Evolutionary conservation across 2,329 filamentous ascomycete genomes (phyloP).

Genomic region (Massarina eburnea): DNA sequence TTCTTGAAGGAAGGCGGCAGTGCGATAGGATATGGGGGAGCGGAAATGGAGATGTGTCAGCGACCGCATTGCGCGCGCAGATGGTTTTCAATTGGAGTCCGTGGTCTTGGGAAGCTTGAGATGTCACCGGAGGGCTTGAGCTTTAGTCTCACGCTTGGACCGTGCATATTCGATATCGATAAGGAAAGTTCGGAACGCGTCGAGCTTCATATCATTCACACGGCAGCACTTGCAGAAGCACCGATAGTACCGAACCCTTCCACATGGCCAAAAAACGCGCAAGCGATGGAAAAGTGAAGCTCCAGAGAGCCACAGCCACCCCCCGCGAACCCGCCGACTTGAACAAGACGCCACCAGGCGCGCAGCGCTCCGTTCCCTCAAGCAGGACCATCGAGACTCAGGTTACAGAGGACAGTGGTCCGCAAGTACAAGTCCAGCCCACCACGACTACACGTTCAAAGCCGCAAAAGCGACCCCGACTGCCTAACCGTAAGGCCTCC

Average conservation of each 20-base stretch:
- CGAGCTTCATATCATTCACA: background rate
- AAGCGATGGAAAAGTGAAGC: slow-evolving; percentile 23
- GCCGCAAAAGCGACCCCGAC: slow-evolving; percentile 16
- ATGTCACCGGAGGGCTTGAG: slow-evolving; percentile 2
- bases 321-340: slow-evolving; percentile 4
- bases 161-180: slow-evolving; percentile 16
- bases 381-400: slow-evolving; percentile 8
- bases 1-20: slow-evolving; percentile 60
- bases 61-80: slow-evolving; percentile 50
- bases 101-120: background rate
- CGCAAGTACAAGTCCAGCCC: too few species aligned
- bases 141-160: background rate
- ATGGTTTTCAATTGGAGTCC: background rate
- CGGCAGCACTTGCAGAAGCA: too few species aligned
- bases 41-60: slow-evolving; percentile 65
- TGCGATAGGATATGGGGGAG: slow-evolving; percentile 55
- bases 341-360: slow-evolving; percentile 17
- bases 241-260: too few species aligned
- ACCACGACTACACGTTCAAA: slow-evolving; percentile 2
- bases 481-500: slow-evolving; percentile 24
- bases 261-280: slow-evolving; percentile 31
- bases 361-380: slow-evolving; percentile 13
- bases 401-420: background rate
- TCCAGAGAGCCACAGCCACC: slow-evolving; percentile 3
- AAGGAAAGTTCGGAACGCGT: slow-evolving; percentile 18